Base-by-base conservation (phyloP, 768 basidiomycete genomes). In the Aureoboletus auriporus region DNA sequence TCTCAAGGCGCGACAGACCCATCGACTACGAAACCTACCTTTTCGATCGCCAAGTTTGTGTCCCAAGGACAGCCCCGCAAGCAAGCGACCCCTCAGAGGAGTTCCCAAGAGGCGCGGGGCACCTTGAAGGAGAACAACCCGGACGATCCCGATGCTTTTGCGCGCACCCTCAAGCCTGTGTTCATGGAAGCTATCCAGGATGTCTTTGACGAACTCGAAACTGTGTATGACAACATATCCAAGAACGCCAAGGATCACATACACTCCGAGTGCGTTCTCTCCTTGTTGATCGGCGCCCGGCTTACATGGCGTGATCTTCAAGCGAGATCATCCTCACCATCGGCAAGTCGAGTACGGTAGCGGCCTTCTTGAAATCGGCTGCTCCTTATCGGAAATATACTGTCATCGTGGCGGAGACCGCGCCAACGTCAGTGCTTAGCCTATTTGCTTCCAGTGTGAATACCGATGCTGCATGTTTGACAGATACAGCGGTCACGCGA, bases 101-200 rank as follows among this genome's bases (percentile, higher is more conserved):
- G 62, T 13, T 58, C 68, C 10, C 41, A 60, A 34, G 83, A 87
- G 46, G 74, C 65, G 39, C 79, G 76, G 42, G 76, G 73, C 7
- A 77, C 78, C 3, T 64, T 87, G 38, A 82, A 76, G 53, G 86
- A 89, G 64, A 76, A 84, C 60, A 82, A 89, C 65, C 71, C 79
- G 0, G 79, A 87, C 47, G 88, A 89, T 65, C 86, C 84, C 0
- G 86, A 90, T 59, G 83, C 84, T 13, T 89, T 90, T 60, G 83
- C 89, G 8, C 71, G 76, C 35, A 79, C 79, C 31, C 66, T 98
- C 44, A 96, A 94, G 69, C 95, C 95, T 3, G 86, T 96, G 1
- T 75, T 99, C 46, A 92, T 97, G 78, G 93, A 96, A 67, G 96
- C 93, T 7, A 94, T 99, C 44, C 89, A 95, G 62, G 95, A 97